A percentile compares a stretch with the other conserved stretches of the same genome.
Evolutionary conservation across 2,329 filamentous ascomycete genomes (phyloP).

Genomic region (Aspergillus aculeatus): DNA sequence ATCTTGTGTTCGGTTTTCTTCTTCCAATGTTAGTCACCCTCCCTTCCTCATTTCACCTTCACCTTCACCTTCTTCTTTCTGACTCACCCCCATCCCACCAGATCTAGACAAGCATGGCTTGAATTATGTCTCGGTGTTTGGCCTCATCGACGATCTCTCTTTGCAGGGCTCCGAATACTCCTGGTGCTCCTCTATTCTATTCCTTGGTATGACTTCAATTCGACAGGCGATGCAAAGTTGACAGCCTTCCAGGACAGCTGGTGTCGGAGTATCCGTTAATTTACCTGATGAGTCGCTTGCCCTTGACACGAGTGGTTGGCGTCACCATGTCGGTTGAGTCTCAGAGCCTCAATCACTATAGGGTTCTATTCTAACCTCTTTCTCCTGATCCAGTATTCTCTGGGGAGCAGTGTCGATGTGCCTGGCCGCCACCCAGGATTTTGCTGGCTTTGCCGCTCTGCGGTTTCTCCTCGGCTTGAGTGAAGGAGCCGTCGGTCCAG

Average conservation of each 20-base stretch:
- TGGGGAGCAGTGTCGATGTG: slow-evolving; percentile 49
- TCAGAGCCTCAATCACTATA: no score
- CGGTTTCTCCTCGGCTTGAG: slow-evolving; percentile 47
- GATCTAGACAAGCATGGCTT: slow-evolving; percentile 47
- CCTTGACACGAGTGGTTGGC: slow-evolving; percentile 50
- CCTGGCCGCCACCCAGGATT: slow-evolving; percentile 44
- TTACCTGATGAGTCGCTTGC: slow-evolving; percentile 51
- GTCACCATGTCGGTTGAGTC: slow-evolving; percentile 38
- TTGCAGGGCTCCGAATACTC: slow-evolving; percentile 49
- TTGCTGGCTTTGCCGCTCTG: slow-evolving; percentile 40
- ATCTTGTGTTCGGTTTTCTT: slow-evolving; percentile 44
- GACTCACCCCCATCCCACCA: slow-evolving; percentile 17
- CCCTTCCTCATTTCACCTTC: no score
- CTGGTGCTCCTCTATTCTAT: slow-evolving; percentile 42
- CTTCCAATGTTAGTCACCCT: slow-evolving; percentile 32
- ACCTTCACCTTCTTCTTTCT: no score
- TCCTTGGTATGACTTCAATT: slow-evolving; percentile 27
- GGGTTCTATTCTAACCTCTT: no score
- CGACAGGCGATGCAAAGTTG: no score
- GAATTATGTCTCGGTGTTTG: slow-evolving; percentile 46
- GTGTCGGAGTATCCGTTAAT: slow-evolving; percentile 51
- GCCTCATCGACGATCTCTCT: slow-evolving; percentile 47
- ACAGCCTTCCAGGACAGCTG: slow-evolving; percentile 33
- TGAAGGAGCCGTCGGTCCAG: slow-evolving; percentile 48
- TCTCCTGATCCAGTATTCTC: slow-evolving; percentile 32